Conservation (phyloP, 306 rosid species). For the Castanea mollissima region DNA sequence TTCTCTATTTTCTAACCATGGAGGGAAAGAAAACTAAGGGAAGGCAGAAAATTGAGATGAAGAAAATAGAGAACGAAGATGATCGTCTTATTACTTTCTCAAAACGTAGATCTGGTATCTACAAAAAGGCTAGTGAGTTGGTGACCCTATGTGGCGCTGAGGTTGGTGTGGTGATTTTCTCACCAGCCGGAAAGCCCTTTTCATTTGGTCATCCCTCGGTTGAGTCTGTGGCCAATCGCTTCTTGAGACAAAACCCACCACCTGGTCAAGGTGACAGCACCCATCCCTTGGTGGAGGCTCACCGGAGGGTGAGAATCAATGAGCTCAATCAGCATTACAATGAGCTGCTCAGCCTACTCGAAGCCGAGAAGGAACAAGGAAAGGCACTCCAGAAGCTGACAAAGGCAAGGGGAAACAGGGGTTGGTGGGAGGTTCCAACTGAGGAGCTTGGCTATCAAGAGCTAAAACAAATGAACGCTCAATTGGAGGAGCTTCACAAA, state of each 20-base stretch:
- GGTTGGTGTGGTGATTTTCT: slow-evolving; percentile 28
- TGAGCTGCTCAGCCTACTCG: slow-evolving; percentile 11
- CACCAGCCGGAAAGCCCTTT: slow-evolving; percentile 41
- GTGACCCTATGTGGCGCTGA: slow-evolving; percentile 35
- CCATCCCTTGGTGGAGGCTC: slow-evolving; percentile 22
- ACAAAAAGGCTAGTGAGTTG: slow-evolving; percentile 36
- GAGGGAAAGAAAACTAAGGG: slow-evolving; percentile 37
- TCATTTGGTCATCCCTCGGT: slow-evolving; percentile 31
- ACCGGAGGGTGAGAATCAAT: slow-evolving; percentile 7
- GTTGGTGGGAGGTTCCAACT: slow-evolving; percentile 36
- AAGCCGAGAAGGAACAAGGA: slow-evolving; percentile 6
- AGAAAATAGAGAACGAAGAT: slow-evolving; percentile 34
- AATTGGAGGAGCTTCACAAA: neutral
- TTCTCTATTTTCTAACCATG: neutral
- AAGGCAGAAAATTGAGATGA: slow-evolving; percentile 37
- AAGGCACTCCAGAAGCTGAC: slow-evolving; percentile 5
- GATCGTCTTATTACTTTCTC: slow-evolving; percentile 35
- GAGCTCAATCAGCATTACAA: slow-evolving; percentile 22
- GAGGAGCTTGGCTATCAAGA: slow-evolving; percentile 18
- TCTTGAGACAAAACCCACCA: neutral
- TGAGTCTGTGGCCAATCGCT: slow-evolving; percentile 14
- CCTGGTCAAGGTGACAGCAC: neutral
- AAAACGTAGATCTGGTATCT: slow-evolving; percentile 29
- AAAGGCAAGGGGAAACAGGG: neutral
- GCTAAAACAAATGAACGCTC: neutral